Percentiles rank a stretch among this genome's conserved stretches.
Conservation (phyloP, 176 grass and related monocot genomes). For the Calamus simplicifolius region DNA sequence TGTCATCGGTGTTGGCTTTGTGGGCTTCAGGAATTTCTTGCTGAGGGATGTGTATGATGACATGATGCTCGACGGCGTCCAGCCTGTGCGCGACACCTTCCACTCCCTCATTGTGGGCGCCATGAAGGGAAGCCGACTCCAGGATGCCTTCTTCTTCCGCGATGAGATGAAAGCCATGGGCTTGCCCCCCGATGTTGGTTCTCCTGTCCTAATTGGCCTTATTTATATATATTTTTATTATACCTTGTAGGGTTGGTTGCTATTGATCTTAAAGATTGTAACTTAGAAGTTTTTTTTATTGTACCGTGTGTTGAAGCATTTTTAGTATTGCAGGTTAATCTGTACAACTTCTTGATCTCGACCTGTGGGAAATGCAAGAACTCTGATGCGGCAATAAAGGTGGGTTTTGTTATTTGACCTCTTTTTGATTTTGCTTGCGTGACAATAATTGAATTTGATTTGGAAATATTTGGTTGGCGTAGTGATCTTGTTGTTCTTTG, state of each 20-base stretch:
- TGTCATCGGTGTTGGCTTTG: background rate
- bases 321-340: slow-evolving; percentile 66
- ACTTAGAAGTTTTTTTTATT: background rate
- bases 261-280: background rate
- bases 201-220: slow-evolving; percentile 15
- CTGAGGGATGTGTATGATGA: slow-evolving; percentile 90
- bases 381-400: slow-evolving; percentile 80
- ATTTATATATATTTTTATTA: slow-evolving; percentile 1
- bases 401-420: slow-evolving; percentile 23
- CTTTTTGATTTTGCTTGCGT: background rate
- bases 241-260: background rate
- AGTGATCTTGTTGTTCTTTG: no score
- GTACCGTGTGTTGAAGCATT: background rate
- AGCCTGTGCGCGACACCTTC: slow-evolving; percentile 76
- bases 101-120: slow-evolving; percentile 81
- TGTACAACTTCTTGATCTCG: slow-evolving; percentile 98
- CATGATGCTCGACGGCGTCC: slow-evolving; percentile 93
- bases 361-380: slow-evolving; percentile 86
- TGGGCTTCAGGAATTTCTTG: slow-evolving; percentile 48
- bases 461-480: no score
- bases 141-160: slow-evolving; percentile 91
- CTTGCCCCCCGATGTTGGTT: slow-evolving; percentile 70
- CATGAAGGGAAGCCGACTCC: slow-evolving; percentile 84
- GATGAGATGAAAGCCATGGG: slow-evolving; percentile 97
- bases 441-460: no score